Percentiles rank a stretch among this genome's conserved stretches.
Conservation (phyloP, 2,329 filamentous ascomycete species). For the Lecanosticta acicola region DNA sequence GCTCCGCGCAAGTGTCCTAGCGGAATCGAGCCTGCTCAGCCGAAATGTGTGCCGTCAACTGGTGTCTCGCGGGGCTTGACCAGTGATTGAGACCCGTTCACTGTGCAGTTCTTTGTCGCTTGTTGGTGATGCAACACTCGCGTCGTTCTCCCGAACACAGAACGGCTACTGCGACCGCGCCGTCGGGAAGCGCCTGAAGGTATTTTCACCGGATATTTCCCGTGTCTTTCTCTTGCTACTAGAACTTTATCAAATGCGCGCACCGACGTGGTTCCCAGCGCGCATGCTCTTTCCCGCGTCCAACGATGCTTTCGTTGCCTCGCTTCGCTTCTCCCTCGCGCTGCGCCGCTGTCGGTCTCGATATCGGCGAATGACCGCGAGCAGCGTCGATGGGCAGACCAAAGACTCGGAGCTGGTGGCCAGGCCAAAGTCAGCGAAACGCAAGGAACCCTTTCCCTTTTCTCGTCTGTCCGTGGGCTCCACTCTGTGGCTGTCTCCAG, state of each 20-base stretch:
- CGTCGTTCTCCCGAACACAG: no score
- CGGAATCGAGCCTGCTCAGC: not conserved
- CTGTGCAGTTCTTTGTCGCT: no score
- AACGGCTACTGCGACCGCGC: no score
- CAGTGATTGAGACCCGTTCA: no score
- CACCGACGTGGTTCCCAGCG: not conserved
- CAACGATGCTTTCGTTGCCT: not conserved
- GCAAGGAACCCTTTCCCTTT: not conserved
- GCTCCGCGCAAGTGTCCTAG: not conserved
- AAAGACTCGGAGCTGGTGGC: not conserved
- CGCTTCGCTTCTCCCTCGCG: not conserved
- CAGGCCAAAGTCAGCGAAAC: not conserved
- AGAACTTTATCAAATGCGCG: not conserved
- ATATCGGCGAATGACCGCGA: no score
- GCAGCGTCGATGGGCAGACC: no score
- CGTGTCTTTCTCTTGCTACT: no score
- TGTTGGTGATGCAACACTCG: no score
- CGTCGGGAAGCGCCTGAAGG: no score
- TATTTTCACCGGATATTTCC: no score
- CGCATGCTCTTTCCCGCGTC: not conserved
- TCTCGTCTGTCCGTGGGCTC: not conserved
- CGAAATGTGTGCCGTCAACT: no score
- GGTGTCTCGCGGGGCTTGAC: no score
- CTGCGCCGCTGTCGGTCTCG: not conserved
- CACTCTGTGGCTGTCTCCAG: not conserved